phyloP scores from a whole-genome alignment of 371 early-diverging fungal species.

The Mucor piriformis region DNA sequence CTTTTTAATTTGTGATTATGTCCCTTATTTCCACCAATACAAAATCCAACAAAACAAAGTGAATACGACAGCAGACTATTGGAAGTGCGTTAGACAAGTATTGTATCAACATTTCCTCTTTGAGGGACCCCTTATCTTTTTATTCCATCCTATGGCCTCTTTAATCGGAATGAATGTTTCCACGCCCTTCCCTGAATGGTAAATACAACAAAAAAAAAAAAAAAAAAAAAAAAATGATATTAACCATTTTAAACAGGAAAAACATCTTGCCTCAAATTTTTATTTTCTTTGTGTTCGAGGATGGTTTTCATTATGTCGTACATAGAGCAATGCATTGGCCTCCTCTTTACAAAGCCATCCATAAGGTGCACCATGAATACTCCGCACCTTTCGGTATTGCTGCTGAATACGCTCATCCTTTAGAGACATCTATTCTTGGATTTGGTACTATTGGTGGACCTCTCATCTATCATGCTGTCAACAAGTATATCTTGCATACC shows the following conservation, averaged over 20 bases:
- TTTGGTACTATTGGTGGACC: constrained; percentile 80
- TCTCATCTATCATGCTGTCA: constrained; percentile 43
- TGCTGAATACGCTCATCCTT: constrained; percentile 87
- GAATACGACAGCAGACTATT: constrained; percentile 65
- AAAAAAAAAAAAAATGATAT: not conserved
- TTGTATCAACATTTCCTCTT: constrained; percentile 74
- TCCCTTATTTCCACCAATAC: constrained; percentile 78
- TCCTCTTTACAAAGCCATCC: constrained; percentile 84
- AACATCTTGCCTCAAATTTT: constrained; percentile 53
- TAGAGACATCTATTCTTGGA: constrained; percentile 78
- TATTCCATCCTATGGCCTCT: constrained; percentile 84
- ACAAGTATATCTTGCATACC: constrained; percentile 6
- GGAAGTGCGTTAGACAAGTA: constrained; percentile 76
- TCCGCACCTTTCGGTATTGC: constrained; percentile 88
- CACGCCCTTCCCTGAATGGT: constrained; percentile 85
- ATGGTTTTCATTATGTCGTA: constrained; percentile 78
- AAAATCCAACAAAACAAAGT: constrained; percentile 83
- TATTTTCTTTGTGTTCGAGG: constrained; percentile 84
- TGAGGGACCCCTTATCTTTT: constrained; percentile 84
- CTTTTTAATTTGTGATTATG: constrained; percentile 70
- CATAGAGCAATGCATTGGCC: constrained; percentile 90
- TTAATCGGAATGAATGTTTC: constrained; percentile 82
- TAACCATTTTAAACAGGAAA: constrained; percentile 21
- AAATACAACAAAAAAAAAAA: constrained; percentile 32
- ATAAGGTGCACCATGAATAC: constrained; percentile 94